phyloP scores from a whole-genome alignment of 495 filamentous ascomycete genomes.

The Podospora pseudoanserina region DNA sequence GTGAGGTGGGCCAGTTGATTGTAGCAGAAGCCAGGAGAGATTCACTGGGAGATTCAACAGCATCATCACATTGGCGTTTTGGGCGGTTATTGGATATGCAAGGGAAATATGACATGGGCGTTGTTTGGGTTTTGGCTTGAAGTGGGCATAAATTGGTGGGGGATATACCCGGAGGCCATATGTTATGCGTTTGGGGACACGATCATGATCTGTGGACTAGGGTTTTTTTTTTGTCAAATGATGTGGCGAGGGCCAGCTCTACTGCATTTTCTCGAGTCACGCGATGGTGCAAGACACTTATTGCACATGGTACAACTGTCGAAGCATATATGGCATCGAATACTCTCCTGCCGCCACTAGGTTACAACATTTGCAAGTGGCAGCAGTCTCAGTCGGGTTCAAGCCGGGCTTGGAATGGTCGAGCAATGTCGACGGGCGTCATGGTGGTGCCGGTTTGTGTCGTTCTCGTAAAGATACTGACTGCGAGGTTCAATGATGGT shows the following conservation, averaged over 20 bases:
- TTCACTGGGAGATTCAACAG: background rate
- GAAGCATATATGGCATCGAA: background rate
- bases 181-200: background rate
- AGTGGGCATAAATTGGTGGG: background rate
- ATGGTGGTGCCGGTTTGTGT: too few species aligned
- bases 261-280: too few species aligned
- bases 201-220: background rate
- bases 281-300: too few species aligned
- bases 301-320: too few species aligned
- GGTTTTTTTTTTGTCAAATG: background rate
- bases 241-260: too few species aligned
- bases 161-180: background rate
- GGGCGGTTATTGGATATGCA: background rate
- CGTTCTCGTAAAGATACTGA: too few species aligned
- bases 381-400: background rate
- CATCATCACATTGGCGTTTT: background rate
- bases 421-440: background rate
- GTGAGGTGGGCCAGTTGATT: conserved; percentile 20
- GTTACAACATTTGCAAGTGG: background rate
- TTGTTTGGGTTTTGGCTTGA: background rate
- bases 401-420: background rate
- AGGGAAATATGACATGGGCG: background rate
- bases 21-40: background rate
- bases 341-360: background rate
- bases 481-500: too few species aligned